Conservation (phyloP, 2,329 filamentous ascomycete genomes). For the Penicillium sclerotigenum region DNA sequence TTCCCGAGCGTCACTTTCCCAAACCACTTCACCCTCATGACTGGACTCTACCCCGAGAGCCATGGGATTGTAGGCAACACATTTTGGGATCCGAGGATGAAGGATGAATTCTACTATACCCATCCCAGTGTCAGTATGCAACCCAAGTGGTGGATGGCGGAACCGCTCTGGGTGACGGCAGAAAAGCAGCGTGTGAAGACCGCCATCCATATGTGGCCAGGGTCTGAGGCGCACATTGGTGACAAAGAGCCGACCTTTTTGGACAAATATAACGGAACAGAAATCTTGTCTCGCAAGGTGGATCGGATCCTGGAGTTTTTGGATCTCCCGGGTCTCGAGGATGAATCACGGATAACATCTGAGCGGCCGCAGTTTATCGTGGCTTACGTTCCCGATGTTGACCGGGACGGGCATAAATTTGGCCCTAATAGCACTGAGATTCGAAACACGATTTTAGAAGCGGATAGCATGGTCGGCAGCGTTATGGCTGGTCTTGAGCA, state of each 20-base stretch:
- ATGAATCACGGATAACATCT: slow-evolving; percentile 48
- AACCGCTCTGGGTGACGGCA: slow-evolving; percentile 91
- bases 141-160: slow-evolving; percentile 90
- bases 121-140: slow-evolving; percentile 72
- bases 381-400: slow-evolving; percentile 91
- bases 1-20: slow-evolving; percentile 97
- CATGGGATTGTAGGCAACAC: slow-evolving; percentile 92
- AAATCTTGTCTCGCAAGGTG: slow-evolving; percentile 72
- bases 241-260: slow-evolving; percentile 73
- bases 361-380: slow-evolving; percentile 86
- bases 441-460: slow-evolving; percentile 68
- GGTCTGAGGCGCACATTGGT: slow-evolving; percentile 81
- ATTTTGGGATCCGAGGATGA: slow-evolving; percentile 79
- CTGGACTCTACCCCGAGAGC: slow-evolving; percentile 85
- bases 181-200: slow-evolving; percentile 74
- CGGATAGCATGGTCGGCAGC: slow-evolving; percentile 75
- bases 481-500: slow-evolving; percentile 73
- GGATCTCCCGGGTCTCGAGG: slow-evolving; percentile 73
- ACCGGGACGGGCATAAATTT: slow-evolving; percentile 79
- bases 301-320: slow-evolving; percentile 75
- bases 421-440: slow-evolving; percentile 96
- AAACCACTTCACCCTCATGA: slow-evolving; percentile 91
- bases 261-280: slow-evolving; percentile 79
- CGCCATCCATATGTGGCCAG: slow-evolving; percentile 98
- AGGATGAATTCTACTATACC: slow-evolving; percentile 85